A percentile compares a stretch with the other conserved stretches of the same genome.
Evolutionary conservation across 1,284 basidiomycete genomes (phyloP).

Genomic region (Fomitiporia mediterranea): DNA sequence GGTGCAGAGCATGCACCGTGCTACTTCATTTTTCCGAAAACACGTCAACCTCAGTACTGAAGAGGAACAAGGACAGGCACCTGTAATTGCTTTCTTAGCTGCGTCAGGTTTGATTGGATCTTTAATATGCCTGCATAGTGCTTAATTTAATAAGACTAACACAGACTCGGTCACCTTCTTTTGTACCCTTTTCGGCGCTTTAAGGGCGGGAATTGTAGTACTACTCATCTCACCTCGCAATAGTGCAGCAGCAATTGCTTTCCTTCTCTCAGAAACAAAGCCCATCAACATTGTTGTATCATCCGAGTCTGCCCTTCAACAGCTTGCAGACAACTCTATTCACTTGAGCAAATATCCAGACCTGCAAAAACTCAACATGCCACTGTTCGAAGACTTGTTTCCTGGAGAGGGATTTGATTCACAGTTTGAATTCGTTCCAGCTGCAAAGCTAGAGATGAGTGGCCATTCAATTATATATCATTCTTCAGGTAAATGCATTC

Average conservation of each 20-base stretch:
- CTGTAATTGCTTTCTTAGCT: slow-evolving; percentile 24
- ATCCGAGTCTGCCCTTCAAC: slow-evolving; percentile 7
- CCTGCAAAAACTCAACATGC: slow-evolving; percentile 4
- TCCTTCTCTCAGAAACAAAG: slow-evolving; percentile 16
- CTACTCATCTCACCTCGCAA: slow-evolving; percentile 21
- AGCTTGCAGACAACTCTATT: slow-evolving; percentile 3
- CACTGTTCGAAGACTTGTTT: slow-evolving; percentile 19
- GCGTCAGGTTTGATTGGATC: slow-evolving; percentile 25
- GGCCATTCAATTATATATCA: slow-evolving; percentile 17
- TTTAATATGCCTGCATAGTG: neutral
- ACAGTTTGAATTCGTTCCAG: neutral
- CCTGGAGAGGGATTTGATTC: neutral
- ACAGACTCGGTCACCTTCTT: slow-evolving; percentile 21
- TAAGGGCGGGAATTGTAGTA: slow-evolving; percentile 16
- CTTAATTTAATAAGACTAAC: neutral
- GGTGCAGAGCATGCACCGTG: slow-evolving; percentile 23
- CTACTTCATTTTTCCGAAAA: slow-evolving; percentile 16
- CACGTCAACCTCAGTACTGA: neutral
- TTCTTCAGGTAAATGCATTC: slow-evolving; percentile 21
- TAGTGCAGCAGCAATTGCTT: slow-evolving; percentile 14
- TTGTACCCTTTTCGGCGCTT: slow-evolving; percentile 12
- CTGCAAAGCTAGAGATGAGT: slow-evolving; percentile 11
- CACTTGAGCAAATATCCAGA: neutral
- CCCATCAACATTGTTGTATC: slow-evolving; percentile 13
- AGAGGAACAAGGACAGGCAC: neutral